Evolutionary conservation across 495 filamentous ascomycete species (phyloP).

Genomic region (Sordaria brevicollis): DNA sequence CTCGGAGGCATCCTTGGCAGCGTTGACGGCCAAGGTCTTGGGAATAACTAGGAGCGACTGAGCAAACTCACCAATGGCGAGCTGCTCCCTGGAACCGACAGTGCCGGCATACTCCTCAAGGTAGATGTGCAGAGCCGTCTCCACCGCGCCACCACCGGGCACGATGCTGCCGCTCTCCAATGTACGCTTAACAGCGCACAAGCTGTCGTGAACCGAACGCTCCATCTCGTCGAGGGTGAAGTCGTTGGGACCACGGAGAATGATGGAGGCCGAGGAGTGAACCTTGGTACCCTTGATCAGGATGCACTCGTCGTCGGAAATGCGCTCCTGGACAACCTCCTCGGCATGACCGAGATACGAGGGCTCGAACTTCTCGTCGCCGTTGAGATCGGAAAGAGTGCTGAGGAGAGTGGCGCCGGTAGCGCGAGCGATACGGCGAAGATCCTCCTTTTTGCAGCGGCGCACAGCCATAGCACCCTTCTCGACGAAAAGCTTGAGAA

Average conservation of each 20-base stretch:
- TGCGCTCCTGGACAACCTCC: constrained; percentile 91
- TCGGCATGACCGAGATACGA: constrained; percentile 84
- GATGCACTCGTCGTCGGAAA: constrained; percentile 98
- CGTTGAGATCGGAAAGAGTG: constrained; percentile 90
- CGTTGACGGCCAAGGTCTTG: constrained; percentile 94
- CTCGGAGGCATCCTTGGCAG: constrained; percentile 90
- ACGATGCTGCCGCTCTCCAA: constrained; percentile 96
- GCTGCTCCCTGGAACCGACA: constrained; percentile 92
- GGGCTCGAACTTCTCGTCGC: constrained; percentile 91
- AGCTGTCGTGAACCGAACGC: constrained; percentile 90
- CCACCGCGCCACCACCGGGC: constrained; percentile 90
- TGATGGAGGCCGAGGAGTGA: constrained; percentile 88
- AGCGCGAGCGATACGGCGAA: constrained; percentile 90
- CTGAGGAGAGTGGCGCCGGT: constrained; percentile 88
- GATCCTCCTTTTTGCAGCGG: constrained; percentile 97
- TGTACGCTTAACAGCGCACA: constrained; percentile 94
- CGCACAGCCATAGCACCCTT: constrained; percentile 92
- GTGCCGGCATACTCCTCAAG: constrained; percentile 99
- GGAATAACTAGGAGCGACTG: constrained; percentile 89
- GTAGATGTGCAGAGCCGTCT: constrained; percentile 98
- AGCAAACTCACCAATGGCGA: constrained; percentile 96
- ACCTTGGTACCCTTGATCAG: constrained; percentile 91
- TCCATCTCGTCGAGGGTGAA: constrained; percentile 99
- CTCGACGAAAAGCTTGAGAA: constrained; percentile 90
- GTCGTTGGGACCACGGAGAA: constrained; percentile 92